Evolutionary conservation across 257 asterid genomes (phyloP), one percentile per base, ranked within the genome.

Genomic region (Nicotiana benthamiana): DNA sequence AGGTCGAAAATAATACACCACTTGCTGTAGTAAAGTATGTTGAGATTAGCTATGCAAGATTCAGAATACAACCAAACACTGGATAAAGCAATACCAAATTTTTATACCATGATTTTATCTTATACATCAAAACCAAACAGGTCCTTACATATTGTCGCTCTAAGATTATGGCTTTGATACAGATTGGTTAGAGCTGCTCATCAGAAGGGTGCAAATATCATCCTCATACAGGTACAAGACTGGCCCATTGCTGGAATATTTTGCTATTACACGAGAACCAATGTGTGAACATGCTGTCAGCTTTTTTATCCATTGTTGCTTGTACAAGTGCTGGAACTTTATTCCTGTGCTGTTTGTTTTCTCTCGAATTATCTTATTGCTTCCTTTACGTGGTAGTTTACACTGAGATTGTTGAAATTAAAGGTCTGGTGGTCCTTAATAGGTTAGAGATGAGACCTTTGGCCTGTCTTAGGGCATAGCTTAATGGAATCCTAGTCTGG

Each of bases 171-270:
- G 15, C 79, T 59, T 86, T 61, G 61, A 30, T 89, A 92, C 94
- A 96, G 99, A 82, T 87, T 96, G 89, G 97, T 96, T 77, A 89
- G 98, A 86, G 91, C 86, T 62, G 97, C 99, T 86, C 97, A 91
- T 83, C 79, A 84, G 87, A 90, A 94, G 83, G 97, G 98, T 79
- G 98, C 99, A 15, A 94, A 89, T 59, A 91, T 96, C 88, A 90
- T 96, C 86, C 97, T 96, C 78, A 90, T 92, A 77, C 98, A 94
- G 98, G 99, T 94, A 27, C 51, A 67, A 74, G 81, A 72, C 27
- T 46, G 32, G 72, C 40, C 0, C 32, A 16, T n/a, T 6, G 26
- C 68, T 80, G 54, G 68, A 30, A 34, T 79, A 22, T 77, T 22
- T 18, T 28, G 28, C 28, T 72, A 52, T 57, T 46, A 16, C 40